phyloP scores from a whole-genome alignment of 1,284 basidiomycete species.

The Papiliotrema terrestris region DNA sequence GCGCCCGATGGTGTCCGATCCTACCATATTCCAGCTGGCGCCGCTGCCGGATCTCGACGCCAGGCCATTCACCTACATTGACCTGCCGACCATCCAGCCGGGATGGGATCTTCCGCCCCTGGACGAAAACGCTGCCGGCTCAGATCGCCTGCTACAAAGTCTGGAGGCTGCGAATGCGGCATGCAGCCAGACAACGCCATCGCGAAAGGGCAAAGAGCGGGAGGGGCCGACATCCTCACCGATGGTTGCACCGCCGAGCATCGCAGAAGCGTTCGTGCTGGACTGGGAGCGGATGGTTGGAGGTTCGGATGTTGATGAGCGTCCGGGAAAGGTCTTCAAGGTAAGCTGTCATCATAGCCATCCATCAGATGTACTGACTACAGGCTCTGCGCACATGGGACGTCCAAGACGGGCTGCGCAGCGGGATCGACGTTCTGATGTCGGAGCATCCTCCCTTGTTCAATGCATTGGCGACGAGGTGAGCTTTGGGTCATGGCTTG shows the following conservation, averaged over 20 bases:
- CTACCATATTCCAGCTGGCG: background rate
- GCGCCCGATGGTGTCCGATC: no score
- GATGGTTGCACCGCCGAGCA: no score
- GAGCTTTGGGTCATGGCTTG: background rate
- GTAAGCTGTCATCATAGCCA: background rate
- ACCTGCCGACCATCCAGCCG: background rate
- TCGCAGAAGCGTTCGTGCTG: no score
- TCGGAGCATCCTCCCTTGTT: background rate
- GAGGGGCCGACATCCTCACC: background rate
- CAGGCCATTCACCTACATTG: background rate
- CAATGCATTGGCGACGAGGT: background rate
- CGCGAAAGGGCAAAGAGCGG: slow-evolving; percentile 2
- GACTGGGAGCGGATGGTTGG: no score
- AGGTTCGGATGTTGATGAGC: background rate
- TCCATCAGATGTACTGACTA: background rate
- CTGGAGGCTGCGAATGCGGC: background rate
- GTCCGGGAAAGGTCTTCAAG: background rate
- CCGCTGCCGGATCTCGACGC: background rate
- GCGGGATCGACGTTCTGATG: no score
- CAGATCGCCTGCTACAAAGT: slow-evolving; percentile 22
- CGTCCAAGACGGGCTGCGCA: background rate
- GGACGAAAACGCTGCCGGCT: slow-evolving; percentile 26
- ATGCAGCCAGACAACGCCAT: background rate
- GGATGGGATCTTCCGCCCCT: slow-evolving; percentile 23
- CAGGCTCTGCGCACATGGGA: background rate